Base-by-base conservation (phyloP, 345 rosid species). In the Carallia pectinifolia region DNA sequence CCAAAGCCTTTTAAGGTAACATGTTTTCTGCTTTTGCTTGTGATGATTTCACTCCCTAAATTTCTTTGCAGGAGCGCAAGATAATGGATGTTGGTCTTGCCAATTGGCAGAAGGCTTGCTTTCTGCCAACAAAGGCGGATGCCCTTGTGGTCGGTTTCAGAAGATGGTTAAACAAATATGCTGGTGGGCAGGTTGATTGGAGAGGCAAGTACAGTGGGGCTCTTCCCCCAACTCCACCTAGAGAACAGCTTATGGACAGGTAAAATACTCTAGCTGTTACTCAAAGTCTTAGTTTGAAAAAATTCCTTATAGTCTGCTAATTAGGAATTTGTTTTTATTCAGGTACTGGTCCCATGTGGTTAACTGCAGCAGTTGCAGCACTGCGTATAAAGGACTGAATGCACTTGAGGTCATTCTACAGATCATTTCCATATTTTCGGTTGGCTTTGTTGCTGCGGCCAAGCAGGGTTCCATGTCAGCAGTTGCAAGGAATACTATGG, bases 271-370 rank as follows among this genome's bases (percentile, higher is more conserved):
- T 56, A 27, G 17, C 31, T 56, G 34, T 19, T 8, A 56, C 9
- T 47, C 36, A 27, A 55, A 30, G 31, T 9, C 65, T 58, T 39
- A 34, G 31, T 44, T 34, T 72, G 6, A 30, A 19, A 33, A 4
- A 27, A 27, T 56, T 56, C 34, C 60, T 7, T 23, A 56, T 2
- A 3, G 50, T 64, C 73, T n/a, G 65, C 66, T 30, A 37, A 60
- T 9, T 76, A 66, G 58, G 53, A 66, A 40, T 59, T 68, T 23
- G 60, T 44, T 60, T 23, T 66, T 50, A 66, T 71, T 66, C 83
- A 93, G 89, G 96, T 90, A 88, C 74, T 78, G 98, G 94, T 76
- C 96, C 38, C 98, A 92, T 79, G 95, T 89, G 44, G 93, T 85
- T 80, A 92, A 88, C 77, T 92, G 98, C 81, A 76, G 83, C 68